Conservation (phyloP, 345 rosid species). For the Gossypium longicalyx region DNA sequence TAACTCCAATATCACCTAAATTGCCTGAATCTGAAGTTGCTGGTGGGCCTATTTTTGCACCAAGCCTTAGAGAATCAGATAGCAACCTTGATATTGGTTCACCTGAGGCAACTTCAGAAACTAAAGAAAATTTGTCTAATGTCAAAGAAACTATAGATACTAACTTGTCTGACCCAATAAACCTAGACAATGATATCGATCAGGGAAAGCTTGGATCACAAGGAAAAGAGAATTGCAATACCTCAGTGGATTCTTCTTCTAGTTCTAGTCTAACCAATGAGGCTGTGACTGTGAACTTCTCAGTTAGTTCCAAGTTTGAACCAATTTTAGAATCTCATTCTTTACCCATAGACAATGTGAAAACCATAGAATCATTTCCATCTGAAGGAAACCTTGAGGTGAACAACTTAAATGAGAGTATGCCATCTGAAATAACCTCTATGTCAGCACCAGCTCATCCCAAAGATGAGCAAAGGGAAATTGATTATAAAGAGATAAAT, state of each 20-base stretch:
- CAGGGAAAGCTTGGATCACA: slow-evolving; percentile 25
- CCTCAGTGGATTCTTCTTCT: slow-evolving; percentile 29
- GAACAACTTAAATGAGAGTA: slow-evolving; percentile 30
- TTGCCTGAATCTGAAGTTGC: slow-evolving; percentile 33
- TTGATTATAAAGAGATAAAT: slow-evolving; percentile 30
- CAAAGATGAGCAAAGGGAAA: slow-evolving; percentile 27
- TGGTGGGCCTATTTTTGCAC: slow-evolving; percentile 24
- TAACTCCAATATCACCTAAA: slow-evolving; percentile 24
- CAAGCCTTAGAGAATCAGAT: slow-evolving; percentile 23
- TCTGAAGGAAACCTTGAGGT: slow-evolving; percentile 36
- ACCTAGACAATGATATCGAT: slow-evolving; percentile 23
- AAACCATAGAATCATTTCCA: slow-evolving; percentile 21
- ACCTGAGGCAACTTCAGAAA: slow-evolving; percentile 32
- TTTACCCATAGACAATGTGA: slow-evolving; percentile 27
- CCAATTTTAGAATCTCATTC: slow-evolving; percentile 29
- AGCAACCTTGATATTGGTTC: slow-evolving; percentile 22
- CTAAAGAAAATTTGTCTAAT: slow-evolving; percentile 23
- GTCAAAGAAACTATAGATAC: slow-evolving; percentile 32
- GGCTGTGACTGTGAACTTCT: slow-evolving; percentile 24
- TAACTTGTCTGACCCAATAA: slow-evolving; percentile 24
- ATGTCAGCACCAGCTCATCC: slow-evolving; percentile 33
- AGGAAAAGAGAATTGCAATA: slow-evolving; percentile 22
- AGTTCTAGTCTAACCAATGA: slow-evolving; percentile 25
- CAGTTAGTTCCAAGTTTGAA: slow-evolving; percentile 36
- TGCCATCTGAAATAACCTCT: slow-evolving; percentile 27